Conservation (phyloP, 108 stramenopile species). For the Poteriospumella lacustris region DNA sequence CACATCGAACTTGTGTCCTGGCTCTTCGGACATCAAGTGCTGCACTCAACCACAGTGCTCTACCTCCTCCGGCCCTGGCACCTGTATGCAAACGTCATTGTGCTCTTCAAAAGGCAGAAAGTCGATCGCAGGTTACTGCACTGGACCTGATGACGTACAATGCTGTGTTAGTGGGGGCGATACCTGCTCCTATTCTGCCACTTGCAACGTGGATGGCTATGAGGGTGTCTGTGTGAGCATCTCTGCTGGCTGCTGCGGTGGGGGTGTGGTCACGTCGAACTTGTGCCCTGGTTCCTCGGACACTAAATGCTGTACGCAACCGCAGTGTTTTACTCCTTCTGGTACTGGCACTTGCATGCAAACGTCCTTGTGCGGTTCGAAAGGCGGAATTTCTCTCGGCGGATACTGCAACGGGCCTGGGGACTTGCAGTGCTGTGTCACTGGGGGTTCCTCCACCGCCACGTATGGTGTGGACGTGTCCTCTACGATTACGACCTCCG, state of each 20-base stretch:
- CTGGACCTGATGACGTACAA: not conserved
- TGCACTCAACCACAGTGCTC: not conserved
- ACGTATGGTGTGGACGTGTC: slow-evolving; percentile 22
- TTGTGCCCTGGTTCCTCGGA: not conserved
- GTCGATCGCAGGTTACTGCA: not conserved
- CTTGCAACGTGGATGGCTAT: not conserved
- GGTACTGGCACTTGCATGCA: not conserved
- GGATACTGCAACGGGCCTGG: not conserved
- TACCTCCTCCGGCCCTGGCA: not conserved
- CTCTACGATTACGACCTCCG: not conserved
- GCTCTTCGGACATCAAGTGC: no score
- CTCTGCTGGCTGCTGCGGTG: not conserved
- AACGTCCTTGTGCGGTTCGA: not conserved
- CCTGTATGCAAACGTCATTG: not conserved
- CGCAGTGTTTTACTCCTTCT: not conserved
- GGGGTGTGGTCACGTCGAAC: not conserved
- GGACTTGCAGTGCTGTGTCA: not conserved
- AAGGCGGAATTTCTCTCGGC: not conserved
- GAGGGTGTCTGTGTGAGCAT: no score
- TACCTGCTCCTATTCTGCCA: not conserved
- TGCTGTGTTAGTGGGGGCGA: not conserved
- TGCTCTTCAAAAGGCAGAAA: not conserved
- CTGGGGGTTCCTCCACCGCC: not conserved
- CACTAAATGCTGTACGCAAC: not conserved
- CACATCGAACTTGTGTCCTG: not conserved